Evolutionary conservation across 371 early-diverging fungal genomes (phyloP).

Genomic region (Mortierella sp.): DNA sequence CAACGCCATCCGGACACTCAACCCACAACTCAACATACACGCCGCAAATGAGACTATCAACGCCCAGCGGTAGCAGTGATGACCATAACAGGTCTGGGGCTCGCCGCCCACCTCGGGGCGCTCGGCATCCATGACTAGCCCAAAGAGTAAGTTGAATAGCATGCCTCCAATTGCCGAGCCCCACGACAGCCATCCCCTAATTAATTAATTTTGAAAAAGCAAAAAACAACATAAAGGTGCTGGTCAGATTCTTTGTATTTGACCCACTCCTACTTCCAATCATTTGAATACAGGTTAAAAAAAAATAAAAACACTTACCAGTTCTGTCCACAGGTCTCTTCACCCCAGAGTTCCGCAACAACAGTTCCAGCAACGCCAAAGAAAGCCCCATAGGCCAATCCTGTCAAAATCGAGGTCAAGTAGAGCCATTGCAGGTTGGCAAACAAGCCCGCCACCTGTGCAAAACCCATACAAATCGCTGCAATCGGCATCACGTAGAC

Average conservation of each 20-base stretch:
- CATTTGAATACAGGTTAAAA: neutral
- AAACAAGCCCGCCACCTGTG: constrained; percentile 44
- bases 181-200: constrained; percentile 52
- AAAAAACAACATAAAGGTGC: neutral
- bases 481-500: constrained; percentile 37
- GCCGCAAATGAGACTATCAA: constrained; percentile 32
- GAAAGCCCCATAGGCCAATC: constrained; percentile 52
- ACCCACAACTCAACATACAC: constrained; percentile 19
- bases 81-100: constrained; percentile 32
- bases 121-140: constrained; percentile 41
- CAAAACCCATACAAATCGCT: constrained; percentile 33
- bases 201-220: neutral
- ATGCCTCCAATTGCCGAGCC: constrained; percentile 51
- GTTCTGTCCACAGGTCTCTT: constrained; percentile 51
- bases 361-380: constrained; percentile 54
- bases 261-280: neutral
- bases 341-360: constrained; percentile 55
- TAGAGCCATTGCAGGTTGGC: constrained; percentile 35
- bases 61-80: constrained; percentile 43
- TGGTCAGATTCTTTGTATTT: neutral
- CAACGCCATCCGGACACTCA: constrained; percentile 21
- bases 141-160: constrained; percentile 50
- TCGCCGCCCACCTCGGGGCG: constrained; percentile 22
- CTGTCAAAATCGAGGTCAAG: constrained; percentile 36
- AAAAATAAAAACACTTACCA: constrained; percentile 26